phyloP scores from a whole-genome alignment of 257 asterid genomes.

The Catharanthus roseus region DNA sequence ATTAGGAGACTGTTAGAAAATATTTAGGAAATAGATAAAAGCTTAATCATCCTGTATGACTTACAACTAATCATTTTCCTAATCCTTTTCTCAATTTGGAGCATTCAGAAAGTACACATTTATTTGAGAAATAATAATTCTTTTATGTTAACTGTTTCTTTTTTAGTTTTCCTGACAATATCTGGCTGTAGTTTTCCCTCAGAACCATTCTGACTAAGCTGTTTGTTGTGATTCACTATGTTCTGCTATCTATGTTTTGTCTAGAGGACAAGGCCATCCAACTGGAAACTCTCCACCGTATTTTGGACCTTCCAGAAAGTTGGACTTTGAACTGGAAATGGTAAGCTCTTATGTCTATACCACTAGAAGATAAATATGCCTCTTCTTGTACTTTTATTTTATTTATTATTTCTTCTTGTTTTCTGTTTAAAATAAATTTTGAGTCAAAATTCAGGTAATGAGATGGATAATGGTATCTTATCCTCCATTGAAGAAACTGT shows the following conservation, averaged over 20 bases:
- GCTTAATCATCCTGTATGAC: background rate
- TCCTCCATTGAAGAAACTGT: background rate
- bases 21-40: background rate
- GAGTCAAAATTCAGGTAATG: background rate
- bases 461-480: background rate
- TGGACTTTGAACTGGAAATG: constrained; percentile 99
- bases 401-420: background rate
- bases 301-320: constrained; percentile 92
- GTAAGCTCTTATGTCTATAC: constrained; percentile 31
- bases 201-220: background rate
- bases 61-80: background rate
- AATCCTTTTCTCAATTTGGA: background rate
- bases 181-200: background rate
- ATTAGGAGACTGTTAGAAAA: background rate
- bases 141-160: background rate
- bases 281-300: constrained; percentile 55
- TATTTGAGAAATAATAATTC: background rate
- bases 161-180: no score
- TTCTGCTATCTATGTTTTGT: constrained; percentile 20
- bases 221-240: background rate
- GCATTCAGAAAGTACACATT: background rate
- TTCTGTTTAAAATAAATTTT: background rate
- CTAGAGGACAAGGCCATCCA: constrained; percentile 91
- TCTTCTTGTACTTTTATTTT: background rate
- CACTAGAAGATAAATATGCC: background rate